Evolutionary conservation across 306 rosid genomes (phyloP), one percentile per base, ranked within the genome.

Genomic region (Trifolium repens): DNA sequence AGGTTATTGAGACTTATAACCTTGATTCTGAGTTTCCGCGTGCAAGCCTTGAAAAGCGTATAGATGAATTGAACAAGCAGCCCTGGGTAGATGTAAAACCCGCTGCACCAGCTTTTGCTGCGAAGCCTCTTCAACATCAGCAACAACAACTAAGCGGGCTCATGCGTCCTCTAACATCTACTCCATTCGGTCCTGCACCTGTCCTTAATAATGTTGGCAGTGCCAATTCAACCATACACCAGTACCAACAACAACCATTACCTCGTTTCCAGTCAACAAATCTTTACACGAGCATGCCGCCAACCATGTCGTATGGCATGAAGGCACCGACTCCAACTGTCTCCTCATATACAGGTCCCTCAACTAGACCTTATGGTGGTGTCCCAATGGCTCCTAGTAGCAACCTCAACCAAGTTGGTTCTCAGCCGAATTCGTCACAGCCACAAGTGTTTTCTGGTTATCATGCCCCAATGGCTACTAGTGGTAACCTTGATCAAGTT

Each of bases 1-100:
- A 83, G 85, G 76, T 79, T 69, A 91, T 94, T 71, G 91, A 88
- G 80, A 88, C 44, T 35, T 74, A 85, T 70, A 87, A 91, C 42
- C 96, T 94, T 63, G 85, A 90, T 19, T 79, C 89, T 34, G 86
- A 87, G 61, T 88, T 68, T 81, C 94, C 98, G 7, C 80, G 37
- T 6, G 88, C 76, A 72, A 72, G 54, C 81, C 84, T 90, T 67
- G 88, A 85, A 73, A 82, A 84, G 79, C 88, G 85, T 55, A 86
- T 94, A 80, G 82, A 62, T 34, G 82, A 73, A 75, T 80, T 91
- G 80, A 78, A 77, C 84, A 85, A 80, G 82, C 84, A 80, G 85
- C 83, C 75, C 58, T 70, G 22, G 76, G 70, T 66, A 27, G 53
- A 73, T 63, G 71, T 80, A 73, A 91, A 88, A 74, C 78, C 82